These are phyloP conservation scores for Bertia moriformis DNA, from an alignment of 2,329 filamentous ascomycete genomes.

Conservation along the genomic window DNA sequence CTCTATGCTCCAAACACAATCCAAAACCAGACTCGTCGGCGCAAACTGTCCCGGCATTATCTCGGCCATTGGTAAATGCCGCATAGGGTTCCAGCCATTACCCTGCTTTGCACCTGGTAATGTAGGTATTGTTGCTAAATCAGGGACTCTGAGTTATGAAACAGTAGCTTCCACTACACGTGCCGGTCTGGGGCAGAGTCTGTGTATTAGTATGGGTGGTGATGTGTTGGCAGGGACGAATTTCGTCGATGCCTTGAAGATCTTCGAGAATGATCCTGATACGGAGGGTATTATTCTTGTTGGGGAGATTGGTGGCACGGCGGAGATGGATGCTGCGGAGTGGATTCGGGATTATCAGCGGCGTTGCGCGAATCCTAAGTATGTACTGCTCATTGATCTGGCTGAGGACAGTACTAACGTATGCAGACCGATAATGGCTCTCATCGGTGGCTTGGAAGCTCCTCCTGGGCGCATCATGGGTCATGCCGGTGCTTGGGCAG, in stretches of 20 bases:
- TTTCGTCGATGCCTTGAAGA: slow-evolving; percentile 37
- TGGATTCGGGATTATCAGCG: slow-evolving; percentile 48
- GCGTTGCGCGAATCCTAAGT: slow-evolving; percentile 41
- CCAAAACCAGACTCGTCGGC: slow-evolving; percentile 51
- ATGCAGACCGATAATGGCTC: slow-evolving; percentile 53
- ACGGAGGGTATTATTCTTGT: slow-evolving; percentile 1
- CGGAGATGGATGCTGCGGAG: slow-evolving; percentile 31
- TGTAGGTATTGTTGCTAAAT: slow-evolving; percentile 55
- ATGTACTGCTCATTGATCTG: slow-evolving; percentile 8
- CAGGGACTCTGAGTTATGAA: slow-evolving; percentile 21
- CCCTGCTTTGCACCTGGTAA: slow-evolving; percentile 50
- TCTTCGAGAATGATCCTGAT: slow-evolving; percentile 2
- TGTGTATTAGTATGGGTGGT: slow-evolving; percentile 57
- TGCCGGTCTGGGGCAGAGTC: slow-evolving; percentile 52
- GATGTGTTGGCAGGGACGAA: slow-evolving; percentile 55
- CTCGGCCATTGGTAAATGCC: slow-evolving; percentile 48
- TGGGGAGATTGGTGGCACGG: slow-evolving; percentile 1
- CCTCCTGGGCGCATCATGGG: slow-evolving; percentile 57
- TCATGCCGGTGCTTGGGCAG: slow-evolving; percentile 61
- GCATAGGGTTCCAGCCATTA: slow-evolving; percentile 57
- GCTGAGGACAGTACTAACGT: not conserved
- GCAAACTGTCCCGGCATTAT: slow-evolving; percentile 60
- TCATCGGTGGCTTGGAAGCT: slow-evolving; percentile 55
- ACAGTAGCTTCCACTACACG: slow-evolving; percentile 48
- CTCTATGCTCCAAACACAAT: slow-evolving; percentile 51